phyloP scores from a whole-genome alignment of 768 basidiomycete species.

The Tricholoma bakamatsutake region DNA sequence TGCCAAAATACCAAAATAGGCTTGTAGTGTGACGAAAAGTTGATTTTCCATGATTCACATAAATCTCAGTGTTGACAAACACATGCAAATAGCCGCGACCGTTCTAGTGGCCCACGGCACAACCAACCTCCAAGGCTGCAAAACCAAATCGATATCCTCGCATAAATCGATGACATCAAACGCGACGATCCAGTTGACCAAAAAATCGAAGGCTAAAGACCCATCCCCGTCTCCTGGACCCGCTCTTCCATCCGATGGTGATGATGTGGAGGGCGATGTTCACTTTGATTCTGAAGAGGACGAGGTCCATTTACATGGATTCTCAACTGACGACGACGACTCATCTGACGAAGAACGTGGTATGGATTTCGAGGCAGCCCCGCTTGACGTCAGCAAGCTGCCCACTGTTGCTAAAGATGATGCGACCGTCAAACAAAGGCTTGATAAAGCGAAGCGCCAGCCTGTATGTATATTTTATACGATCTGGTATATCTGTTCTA shows the following conservation, averaged over 20 bases:
- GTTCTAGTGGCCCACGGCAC: not conserved
- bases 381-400: constrained; percentile 63
- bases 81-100: too few relatives aligned
- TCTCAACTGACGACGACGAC: constrained; percentile 70
- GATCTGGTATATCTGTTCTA: constrained; percentile 3
- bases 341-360: constrained; percentile 71
- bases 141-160: not conserved
- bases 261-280: constrained; percentile 12
- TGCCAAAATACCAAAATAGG: too few relatives aligned
- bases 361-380: constrained; percentile 43
- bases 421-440: constrained; percentile 60
- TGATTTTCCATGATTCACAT: too few relatives aligned
- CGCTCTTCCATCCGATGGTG: constrained; percentile 14
- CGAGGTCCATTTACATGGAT: constrained; percentile 54
- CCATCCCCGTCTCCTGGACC: constrained; percentile 14
- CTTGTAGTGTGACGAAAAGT: too few relatives aligned
- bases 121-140: not conserved
- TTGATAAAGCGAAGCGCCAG: constrained; percentile 56
- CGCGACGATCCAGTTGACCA: not conserved
- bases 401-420: constrained; percentile 91
- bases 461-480: constrained; percentile 43
- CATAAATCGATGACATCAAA: not conserved
- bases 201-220: constrained; percentile 18
- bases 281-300: constrained; percentile 27
- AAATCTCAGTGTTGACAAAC: too few relatives aligned